These are phyloP conservation scores for Aethionema arabicum DNA, from an alignment of 345 rosid species.

Conservation along the genomic window DNA sequence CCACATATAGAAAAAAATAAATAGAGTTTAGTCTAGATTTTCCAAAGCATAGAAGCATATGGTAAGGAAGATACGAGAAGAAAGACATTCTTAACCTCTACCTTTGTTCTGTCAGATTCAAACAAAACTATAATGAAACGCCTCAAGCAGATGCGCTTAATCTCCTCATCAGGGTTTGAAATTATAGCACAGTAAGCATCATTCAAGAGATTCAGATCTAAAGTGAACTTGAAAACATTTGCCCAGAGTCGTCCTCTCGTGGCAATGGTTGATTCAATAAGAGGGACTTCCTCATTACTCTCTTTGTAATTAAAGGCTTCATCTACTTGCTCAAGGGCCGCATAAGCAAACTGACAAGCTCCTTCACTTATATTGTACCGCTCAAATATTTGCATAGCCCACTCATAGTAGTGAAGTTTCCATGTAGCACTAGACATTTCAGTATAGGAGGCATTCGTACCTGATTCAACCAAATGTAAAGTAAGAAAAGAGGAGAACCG, in stretches of 20 bases:
- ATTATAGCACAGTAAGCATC: slow-evolving; percentile 97
- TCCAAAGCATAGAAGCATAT: slow-evolving; percentile 13
- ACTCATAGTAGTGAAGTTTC: slow-evolving; percentile 95
- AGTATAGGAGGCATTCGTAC: slow-evolving; percentile 47
- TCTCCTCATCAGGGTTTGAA: slow-evolving; percentile 98
- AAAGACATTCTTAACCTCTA: slow-evolving; percentile 33
- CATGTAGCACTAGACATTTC: slow-evolving; percentile 56
- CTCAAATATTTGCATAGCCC: slow-evolving; percentile 98
- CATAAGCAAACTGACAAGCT: slow-evolving; percentile 94
- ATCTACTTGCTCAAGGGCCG: slow-evolving; percentile 98
- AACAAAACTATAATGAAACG: slow-evolving; percentile 83
- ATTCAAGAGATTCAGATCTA: slow-evolving; percentile 77
- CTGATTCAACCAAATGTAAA: slow-evolving; percentile 35
- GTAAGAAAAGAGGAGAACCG: not conserved
- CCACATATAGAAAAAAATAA: slow-evolving; percentile 1
- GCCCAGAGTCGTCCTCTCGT: slow-evolving; percentile 93
- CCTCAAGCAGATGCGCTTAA: slow-evolving; percentile 90
- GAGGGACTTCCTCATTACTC: slow-evolving; percentile 29
- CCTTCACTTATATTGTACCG: slow-evolving; percentile 83
- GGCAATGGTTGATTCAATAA: slow-evolving; percentile 53
- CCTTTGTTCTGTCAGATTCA: slow-evolving; percentile 88
- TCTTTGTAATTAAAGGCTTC: slow-evolving; percentile 56
- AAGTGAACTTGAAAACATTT: slow-evolving; percentile 83
- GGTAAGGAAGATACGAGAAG: slow-evolving; percentile 14
- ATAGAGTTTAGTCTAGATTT: not conserved